Evolutionary conservation across 345 rosid species (phyloP).

Genomic region (Populus davidiana): DNA sequence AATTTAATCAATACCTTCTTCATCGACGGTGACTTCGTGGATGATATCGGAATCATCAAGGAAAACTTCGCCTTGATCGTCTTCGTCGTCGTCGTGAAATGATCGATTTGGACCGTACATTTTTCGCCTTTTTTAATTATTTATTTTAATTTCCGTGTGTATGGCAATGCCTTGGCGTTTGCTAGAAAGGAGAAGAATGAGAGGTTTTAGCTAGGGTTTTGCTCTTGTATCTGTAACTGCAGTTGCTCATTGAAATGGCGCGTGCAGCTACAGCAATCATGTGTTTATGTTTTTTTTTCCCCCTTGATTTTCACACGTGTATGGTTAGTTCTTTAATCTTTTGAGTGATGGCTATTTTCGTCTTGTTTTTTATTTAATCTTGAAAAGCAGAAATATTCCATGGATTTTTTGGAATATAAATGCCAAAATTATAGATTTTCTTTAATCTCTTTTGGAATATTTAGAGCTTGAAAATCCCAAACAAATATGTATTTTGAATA

Average conservation of each 20-base stretch:
- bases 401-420: neutral
- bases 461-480: too few species aligned
- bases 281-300: neutral
- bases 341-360: too few species aligned
- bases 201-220: constrained; percentile 5
- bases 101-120: constrained; percentile 7
- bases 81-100: constrained; percentile 9
- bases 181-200: neutral
- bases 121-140: neutral
- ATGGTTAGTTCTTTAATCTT: too few species aligned
- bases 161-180: neutral
- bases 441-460: too few species aligned
- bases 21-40: constrained; percentile 64
- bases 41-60: constrained; percentile 73
- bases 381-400: neutral
- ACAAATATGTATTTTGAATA: too few species aligned
- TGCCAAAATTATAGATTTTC: too few species aligned
- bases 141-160: neutral
- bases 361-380: neutral
- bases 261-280: neutral
- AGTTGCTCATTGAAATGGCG: neutral
- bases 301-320: too few species aligned
- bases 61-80: constrained; percentile 41
- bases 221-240: neutral
- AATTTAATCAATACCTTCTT: constrained; percentile 50